phyloP scores from a whole-genome alignment of 148 eudicot genomes.

The Nepenthes mirabilis region DNA sequence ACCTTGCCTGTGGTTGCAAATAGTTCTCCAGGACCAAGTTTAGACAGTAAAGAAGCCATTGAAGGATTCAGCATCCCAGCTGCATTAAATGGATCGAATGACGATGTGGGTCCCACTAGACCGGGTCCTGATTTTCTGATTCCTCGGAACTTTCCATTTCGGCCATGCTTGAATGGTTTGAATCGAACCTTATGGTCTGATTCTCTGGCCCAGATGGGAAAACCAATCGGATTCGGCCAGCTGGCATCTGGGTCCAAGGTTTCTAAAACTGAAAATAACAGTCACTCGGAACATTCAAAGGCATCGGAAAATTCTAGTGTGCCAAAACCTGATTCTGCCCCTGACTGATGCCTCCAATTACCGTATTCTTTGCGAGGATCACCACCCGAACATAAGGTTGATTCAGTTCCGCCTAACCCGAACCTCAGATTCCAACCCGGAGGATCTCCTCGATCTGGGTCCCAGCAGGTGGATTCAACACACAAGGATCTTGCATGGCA shows the following conservation, averaged over 20 bases:
- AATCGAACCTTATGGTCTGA: not conserved
- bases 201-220: not conserved
- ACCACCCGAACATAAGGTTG: not conserved
- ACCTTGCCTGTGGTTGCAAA: slow-evolving; percentile 5
- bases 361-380: not conserved
- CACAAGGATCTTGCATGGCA: slow-evolving; percentile 35
- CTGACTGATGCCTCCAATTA: not conserved
- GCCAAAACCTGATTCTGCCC: not conserved
- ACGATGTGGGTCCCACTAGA: not conserved
- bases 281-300: not conserved
- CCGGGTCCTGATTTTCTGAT: not conserved
- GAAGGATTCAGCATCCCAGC: not conserved
- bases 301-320: not conserved
- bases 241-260: not conserved
- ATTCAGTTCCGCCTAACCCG: slow-evolving; percentile 29
- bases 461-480: slow-evolving; percentile 10
- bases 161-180: slow-evolving; percentile 3
- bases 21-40: slow-evolving; percentile 5
- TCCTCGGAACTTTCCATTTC: not conserved
- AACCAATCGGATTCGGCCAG: not conserved
- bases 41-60: not conserved
- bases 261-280: not conserved
- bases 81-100: not conserved
- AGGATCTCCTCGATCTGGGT: slow-evolving; percentile 19
- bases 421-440: slow-evolving; percentile 30